These are phyloP conservation scores for Plantago ovata DNA, from an alignment of 257 asterid genomes.

Conservation along the genomic window DNA sequence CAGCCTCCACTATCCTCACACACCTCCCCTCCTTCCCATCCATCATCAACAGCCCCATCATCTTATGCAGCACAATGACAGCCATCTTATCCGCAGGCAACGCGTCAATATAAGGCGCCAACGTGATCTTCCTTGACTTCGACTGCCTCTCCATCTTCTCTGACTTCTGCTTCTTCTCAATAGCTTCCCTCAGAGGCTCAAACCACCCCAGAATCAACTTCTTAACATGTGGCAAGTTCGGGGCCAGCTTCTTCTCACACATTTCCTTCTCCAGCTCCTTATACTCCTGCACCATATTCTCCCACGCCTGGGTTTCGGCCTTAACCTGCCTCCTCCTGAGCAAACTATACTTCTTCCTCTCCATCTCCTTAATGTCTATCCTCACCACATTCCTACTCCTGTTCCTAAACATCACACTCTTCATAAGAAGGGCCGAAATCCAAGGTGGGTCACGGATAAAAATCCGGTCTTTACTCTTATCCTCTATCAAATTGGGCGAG, in stretches of 20 bases:
- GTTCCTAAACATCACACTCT: constrained; percentile 54
- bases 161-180: constrained; percentile 49
- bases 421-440: constrained; percentile 73
- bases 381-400: constrained; percentile 44
- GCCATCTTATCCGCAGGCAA: constrained; percentile 95
- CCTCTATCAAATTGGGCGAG: constrained; percentile 25
- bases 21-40: constrained; percentile 73
- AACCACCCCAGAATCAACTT: constrained; percentile 85
- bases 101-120: constrained; percentile 60
- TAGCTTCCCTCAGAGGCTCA: constrained; percentile 79
- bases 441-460: constrained; percentile 84
- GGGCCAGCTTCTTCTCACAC: constrained; percentile 94
- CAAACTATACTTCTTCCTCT: constrained; percentile 60
- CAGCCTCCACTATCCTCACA: constrained; percentile 89
- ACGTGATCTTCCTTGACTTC: too few relatives aligned
- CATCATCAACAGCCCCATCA: constrained; percentile 91
- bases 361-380: constrained; percentile 64
- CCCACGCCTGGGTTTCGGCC: constrained; percentile 96
- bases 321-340: constrained; percentile 72
- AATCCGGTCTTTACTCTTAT: constrained; percentile 40
- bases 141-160: neutral
- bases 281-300: constrained; percentile 81
- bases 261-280: constrained; percentile 83
- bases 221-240: constrained; percentile 80
- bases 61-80: constrained; percentile 88